phyloP scores from a whole-genome alignment of 108 stramenopile genomes.

The Nannochloropsis oceanica region DNA sequence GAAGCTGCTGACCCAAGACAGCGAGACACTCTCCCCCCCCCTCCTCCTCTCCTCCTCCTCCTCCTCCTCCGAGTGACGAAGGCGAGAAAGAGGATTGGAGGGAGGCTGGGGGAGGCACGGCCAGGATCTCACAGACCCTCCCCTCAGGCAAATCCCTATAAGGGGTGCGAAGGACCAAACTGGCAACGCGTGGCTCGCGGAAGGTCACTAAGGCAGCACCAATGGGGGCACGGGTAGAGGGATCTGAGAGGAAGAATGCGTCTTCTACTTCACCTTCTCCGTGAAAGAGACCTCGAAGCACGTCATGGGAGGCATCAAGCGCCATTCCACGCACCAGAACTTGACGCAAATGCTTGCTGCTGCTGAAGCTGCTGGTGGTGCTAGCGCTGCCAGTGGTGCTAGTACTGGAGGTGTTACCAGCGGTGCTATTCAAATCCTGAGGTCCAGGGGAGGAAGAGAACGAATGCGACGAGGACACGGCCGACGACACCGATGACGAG shows the following conservation, averaged over 20 bases:
- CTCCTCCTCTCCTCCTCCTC: not conserved
- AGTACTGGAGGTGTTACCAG: not conserved
- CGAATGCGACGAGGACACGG: too few species aligned
- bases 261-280: not conserved
- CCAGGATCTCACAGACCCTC: not conserved
- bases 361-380: not conserved
- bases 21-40: not conserved
- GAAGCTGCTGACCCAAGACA: not conserved
- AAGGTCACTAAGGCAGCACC: not conserved
- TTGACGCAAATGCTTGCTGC: not conserved
- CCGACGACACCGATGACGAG: not conserved
- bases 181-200: not conserved
- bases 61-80: not conserved
- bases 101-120: not conserved
- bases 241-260: not conserved
- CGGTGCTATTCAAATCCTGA: too few species aligned
- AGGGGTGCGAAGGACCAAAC: not conserved
- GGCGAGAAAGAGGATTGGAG: not conserved
- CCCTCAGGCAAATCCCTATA: not conserved
- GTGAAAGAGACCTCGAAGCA: not conserved
- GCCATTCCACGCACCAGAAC: not conserved
- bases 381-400: too few species aligned
- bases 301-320: not conserved
- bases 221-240: not conserved
- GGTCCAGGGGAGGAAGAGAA: too few species aligned